Evolutionary conservation across 202 grass and related monocot genomes (phyloP), one percentile per base, ranked within the genome.

Genomic region (Setaria italica): DNA sequence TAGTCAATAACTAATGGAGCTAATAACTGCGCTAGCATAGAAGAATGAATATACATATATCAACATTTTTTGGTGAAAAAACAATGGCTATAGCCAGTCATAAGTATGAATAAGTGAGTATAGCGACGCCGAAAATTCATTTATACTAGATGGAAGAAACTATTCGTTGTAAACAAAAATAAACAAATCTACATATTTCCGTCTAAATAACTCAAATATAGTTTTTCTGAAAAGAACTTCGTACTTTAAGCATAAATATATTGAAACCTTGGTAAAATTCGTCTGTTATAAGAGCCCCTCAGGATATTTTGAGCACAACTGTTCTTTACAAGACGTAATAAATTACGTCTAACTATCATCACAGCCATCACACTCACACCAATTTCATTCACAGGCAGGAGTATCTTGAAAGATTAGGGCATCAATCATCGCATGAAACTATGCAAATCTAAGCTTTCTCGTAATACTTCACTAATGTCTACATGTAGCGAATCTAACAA

Each of bases 401-500:
- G 49, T 68, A 62, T 78, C 51, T 57, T 78, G 43, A 39, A 75
- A 32, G 53, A 35, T 46, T 51, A 51, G 42, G 41, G 17, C 25
- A 69, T 57, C 55, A 9, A 29, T 29, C 9, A 60, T 60, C 12
- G 30, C 76, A 59, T 17, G 16, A 70, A 25, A 35, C n/a, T 55
- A 21, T 35, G 11, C 35, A 33, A 49, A 85, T 60, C 74, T 29
- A 51, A 54, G 32, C 15, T 67, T 37, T 68, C 78, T 41, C 34
- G 19, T 54, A 21, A 53, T 67, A 41, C 47, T 25, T 80, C 62
- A 39, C 16, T 6, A 20, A 4, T 6, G 25, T 79, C 43, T 49
- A 80, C 29, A 35, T 79, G 43, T 50, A 35, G 77, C 11, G 45
- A 41, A 80, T 80, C 77, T 67, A 34, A 66, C 29, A 80, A 80